Evolutionary conservation across 257 asterid genomes (phyloP).

Genomic region (Jacaranda mimosifolia): DNA sequence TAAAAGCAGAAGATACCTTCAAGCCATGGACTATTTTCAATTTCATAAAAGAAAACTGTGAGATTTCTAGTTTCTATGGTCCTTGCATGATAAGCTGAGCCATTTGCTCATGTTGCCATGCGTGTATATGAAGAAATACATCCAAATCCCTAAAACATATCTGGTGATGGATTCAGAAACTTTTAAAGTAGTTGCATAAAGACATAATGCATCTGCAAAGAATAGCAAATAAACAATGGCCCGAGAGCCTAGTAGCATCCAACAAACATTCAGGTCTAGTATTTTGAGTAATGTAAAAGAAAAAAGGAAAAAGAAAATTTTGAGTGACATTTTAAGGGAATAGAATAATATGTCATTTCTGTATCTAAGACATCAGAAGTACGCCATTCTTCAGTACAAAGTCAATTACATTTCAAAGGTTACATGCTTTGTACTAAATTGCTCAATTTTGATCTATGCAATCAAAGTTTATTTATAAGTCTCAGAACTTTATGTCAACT

Average conservation of each 20-base stretch:
- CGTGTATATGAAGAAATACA: conserved; percentile 17
- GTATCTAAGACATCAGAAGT: no score
- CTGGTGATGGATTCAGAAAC: conserved; percentile 11
- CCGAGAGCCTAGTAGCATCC: conserved; percentile 1
- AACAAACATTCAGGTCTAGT: conserved; percentile 13
- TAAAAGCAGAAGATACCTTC: not conserved
- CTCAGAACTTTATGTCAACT: not conserved
- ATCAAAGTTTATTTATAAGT: not conserved
- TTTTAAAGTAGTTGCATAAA: not conserved
- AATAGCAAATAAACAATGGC: not conserved
- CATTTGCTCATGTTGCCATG: not conserved
- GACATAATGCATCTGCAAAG: not conserved
- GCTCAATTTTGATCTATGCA: not conserved
- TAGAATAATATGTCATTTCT: not conserved
- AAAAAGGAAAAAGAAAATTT: not conserved
- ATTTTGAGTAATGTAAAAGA: not conserved
- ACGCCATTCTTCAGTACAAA: no score
- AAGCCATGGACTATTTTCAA: not conserved
- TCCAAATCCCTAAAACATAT: not conserved
- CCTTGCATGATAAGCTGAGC: not conserved
- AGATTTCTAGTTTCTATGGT: not conserved
- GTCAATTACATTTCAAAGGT: conserved; percentile 11
- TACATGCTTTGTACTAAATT: not conserved
- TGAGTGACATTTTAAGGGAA: conserved; percentile 10
- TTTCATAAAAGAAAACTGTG: not conserved